Conservation (phyloP, 1,284 basidiomycete species). For the Rhodotorula sp. region DNA sequence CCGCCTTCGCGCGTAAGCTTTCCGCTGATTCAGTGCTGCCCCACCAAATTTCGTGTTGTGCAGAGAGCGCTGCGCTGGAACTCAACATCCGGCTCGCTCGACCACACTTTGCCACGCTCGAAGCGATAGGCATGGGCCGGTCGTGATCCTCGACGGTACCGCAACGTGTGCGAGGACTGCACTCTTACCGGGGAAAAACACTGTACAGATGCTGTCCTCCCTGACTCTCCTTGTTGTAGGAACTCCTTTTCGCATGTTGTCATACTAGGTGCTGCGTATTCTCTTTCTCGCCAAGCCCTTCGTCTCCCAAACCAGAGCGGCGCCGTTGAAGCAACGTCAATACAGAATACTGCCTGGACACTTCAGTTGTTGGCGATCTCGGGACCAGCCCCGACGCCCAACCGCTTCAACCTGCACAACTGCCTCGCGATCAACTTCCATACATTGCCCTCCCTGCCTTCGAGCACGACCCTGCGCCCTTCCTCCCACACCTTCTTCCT, state of each 20-base stretch:
- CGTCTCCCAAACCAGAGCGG: too few species aligned
- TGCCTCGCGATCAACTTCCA: slow-evolving; percentile 30
- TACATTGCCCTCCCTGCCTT: slow-evolving; percentile 25
- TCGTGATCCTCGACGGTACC: background rate
- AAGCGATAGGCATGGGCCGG: slow-evolving; percentile 27
- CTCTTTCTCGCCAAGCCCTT: too few species aligned
- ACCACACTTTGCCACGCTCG: slow-evolving; percentile 65
- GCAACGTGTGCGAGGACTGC: too few species aligned
- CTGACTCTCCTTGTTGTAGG: background rate
- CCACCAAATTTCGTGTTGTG: background rate
- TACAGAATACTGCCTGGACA: too few species aligned
- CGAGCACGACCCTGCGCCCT: slow-evolving; percentile 29
- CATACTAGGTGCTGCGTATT: background rate
- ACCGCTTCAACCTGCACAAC: slow-evolving; percentile 27
- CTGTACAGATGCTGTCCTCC: background rate
- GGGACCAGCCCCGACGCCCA: slow-evolving; percentile 12
- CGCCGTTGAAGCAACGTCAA: too few species aligned
- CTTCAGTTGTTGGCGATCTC: slow-evolving; percentile 29
- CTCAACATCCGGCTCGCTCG: slow-evolving; percentile 78
- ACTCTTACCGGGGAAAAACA: background rate
- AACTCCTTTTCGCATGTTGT: background rate
- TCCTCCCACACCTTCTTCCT: slow-evolving; percentile 27
- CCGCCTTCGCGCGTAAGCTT: rapidly evolving
- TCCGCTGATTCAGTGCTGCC: too few species aligned
- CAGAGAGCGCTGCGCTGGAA: slow-evolving; percentile 78